These are phyloP conservation scores for Amaranthus cruentus DNA, from an alignment of 148 eudicot species.

Conservation along the genomic window DNA sequence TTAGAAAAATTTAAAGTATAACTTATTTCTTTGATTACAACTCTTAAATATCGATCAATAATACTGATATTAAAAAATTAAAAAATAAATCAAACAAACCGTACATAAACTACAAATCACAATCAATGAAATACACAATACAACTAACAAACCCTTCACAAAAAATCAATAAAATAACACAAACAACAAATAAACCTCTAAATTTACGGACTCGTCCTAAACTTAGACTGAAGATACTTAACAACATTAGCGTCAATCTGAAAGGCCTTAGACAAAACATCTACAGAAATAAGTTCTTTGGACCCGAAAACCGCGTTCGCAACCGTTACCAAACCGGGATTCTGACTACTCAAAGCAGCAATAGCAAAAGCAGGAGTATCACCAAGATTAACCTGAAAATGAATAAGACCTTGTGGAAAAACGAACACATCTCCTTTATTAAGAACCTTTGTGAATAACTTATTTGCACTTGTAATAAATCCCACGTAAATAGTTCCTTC, in stretches of 20 bases:
- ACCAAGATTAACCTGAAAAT: not conserved
- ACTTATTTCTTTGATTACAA: too few species aligned
- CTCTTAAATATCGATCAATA: too few species aligned
- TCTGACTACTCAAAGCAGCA: not conserved
- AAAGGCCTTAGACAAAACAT: not conserved
- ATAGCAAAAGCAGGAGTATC: not conserved
- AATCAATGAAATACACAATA: too few species aligned
- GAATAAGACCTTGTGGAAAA: not conserved
- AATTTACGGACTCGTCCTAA: not conserved
- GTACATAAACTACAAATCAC: too few species aligned
- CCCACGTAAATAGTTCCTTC: conserved; percentile 15
- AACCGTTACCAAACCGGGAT: not conserved
- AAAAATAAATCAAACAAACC: too few species aligned
- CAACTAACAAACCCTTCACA: too few species aligned
- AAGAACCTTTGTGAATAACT: conserved; percentile 15
- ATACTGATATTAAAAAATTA: too few species aligned
- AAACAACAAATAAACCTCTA: too few species aligned
- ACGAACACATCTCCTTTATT: conserved; percentile 1
- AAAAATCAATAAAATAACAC: too few species aligned
- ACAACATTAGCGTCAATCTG: conserved; percentile 10
- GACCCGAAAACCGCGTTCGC: not conserved
- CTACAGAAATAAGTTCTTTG: not conserved
- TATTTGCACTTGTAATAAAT: conserved; percentile 15
- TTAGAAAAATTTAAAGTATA: too few species aligned
- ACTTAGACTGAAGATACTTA: conserved; percentile 6